phyloP scores from a whole-genome alignment of 768 basidiomycete species.

The Atractiella rhizophila region DNA sequence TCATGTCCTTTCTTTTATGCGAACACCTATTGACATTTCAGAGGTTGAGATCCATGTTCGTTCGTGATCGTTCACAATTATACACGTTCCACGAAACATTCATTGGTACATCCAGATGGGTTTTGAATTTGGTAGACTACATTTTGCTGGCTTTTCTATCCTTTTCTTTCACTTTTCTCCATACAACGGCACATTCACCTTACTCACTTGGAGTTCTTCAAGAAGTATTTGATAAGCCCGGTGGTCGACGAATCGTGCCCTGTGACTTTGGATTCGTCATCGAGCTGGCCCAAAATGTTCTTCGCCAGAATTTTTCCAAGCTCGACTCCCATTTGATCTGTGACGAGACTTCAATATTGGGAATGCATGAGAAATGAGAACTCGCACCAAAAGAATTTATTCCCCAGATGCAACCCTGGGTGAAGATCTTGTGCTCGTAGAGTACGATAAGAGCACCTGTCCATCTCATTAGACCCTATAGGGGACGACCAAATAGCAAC shows the following conservation, averaged over 20 bases:
- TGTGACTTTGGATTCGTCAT: constrained; percentile 34
- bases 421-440: constrained; percentile 98
- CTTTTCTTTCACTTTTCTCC: too few relatives aligned
- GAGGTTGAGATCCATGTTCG: too few relatives aligned
- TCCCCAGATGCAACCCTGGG: constrained; percentile 89
- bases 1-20: too few relatives aligned
- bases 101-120: too few relatives aligned
- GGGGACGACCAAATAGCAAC: background rate
- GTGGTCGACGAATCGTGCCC: constrained; percentile 93
- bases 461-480: too few relatives aligned
- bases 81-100: too few relatives aligned
- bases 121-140: too few relatives aligned
- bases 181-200: too few relatives aligned
- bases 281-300: constrained; percentile 72
- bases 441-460: constrained; percentile 57
- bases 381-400: constrained; percentile 82
- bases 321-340: constrained; percentile 93
- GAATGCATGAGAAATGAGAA: background rate
- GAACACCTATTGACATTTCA: too few relatives aligned
- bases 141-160: too few relatives aligned
- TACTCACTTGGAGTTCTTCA: too few relatives aligned
- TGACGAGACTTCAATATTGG: background rate
- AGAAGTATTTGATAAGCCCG: constrained; percentile 89
- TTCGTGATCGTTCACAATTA: too few relatives aligned
- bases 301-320: constrained; percentile 89